Base-by-base conservation (phyloP, 345 rosid genomes). In the Nephelium lappaceum region DNA sequence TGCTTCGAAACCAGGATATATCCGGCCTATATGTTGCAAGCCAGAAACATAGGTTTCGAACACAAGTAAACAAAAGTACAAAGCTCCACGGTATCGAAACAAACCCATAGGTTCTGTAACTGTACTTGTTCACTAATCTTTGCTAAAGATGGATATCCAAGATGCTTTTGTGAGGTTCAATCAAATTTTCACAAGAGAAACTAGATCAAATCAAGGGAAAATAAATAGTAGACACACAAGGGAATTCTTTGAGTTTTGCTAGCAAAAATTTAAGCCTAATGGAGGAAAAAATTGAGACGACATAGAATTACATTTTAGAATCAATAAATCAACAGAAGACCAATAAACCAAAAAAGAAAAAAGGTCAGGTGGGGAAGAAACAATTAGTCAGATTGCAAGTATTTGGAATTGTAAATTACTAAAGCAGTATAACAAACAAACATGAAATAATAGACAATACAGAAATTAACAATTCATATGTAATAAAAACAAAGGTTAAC, bases 1-100 rank as follows among this genome's bases (percentile, higher is more conserved):
- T 58, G 86, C 83, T 79, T 80, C 72, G 24, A 86, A 88, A 11
- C 93, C 90, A 24, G 91, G 89, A 63, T 71, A 36, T 66, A 89
- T 84, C 73, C 74, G 61, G 27, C 87, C 90, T 64, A 82, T 55
- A 60, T 6, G 43, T 62, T 51, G 87, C 38, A 75, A 23, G 6
- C 63, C 61, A 38, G 78, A 77, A 57, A 68, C 14, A 61, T 82
- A 81, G 60, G 71, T 25, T 47, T 61, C 62, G 21, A 81, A 75
- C 51, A 77, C 74, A 12, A 31, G 76, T 19, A 84, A 49, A 58
- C 62, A 82, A 19, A 86, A 66, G 47, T 73, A 83, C 25, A 78
- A 69, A 77, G 62, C 65, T 64, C 64, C 42, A 45, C 21, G 5
- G 39, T 47, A 31, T 73, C 12, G 19, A 67, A 79, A 78, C 69